Conservation (phyloP, 169 alveolate genomes). For the Plasmodium fragile region DNA sequence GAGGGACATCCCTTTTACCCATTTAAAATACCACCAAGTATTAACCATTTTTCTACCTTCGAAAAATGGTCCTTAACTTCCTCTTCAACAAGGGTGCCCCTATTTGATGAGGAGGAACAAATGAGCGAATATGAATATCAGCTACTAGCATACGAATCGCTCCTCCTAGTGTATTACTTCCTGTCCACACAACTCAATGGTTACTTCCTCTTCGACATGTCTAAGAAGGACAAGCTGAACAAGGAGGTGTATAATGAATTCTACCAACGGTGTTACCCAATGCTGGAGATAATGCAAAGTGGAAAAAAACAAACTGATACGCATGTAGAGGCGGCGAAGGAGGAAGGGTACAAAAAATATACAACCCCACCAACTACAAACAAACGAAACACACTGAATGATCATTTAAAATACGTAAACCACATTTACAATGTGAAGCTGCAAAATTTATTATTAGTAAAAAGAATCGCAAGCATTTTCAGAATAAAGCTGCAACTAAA, state of each 20-base stretch:
- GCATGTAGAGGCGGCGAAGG: not conserved
- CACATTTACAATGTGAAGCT: conserved; percentile 42
- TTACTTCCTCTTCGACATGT: conserved; percentile 35
- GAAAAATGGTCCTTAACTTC: not conserved
- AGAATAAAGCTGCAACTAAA: conserved; percentile 45
- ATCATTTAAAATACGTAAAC: conserved; percentile 27
- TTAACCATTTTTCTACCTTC: conserved; percentile 29
- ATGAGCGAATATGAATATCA: conserved; percentile 47
- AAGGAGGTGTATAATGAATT: conserved; percentile 8
- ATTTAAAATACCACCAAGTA: conserved; percentile 31
- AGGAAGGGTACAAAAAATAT: not conserved
- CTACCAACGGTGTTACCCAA: not conserved
- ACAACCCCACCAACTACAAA: not conserved
- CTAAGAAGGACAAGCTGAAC: conserved; percentile 6
- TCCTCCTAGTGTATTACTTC: conserved; percentile 59
- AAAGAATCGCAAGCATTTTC: conserved; percentile 57
- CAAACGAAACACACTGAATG: not conserved
- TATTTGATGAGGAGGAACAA: conserved; percentile 46
- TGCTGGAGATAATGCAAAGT: not conserved
- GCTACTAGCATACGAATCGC: conserved; percentile 61
- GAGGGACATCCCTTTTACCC: conserved; percentile 73
- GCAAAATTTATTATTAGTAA: conserved; percentile 44
- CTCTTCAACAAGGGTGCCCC: not conserved
- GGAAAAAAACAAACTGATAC: not conserved
- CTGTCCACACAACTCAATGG: conserved; percentile 46